These are phyloP conservation scores for Pythium utonaiense DNA, from an alignment of 352 stramenopile species.

Conservation along the genomic window DNA sequence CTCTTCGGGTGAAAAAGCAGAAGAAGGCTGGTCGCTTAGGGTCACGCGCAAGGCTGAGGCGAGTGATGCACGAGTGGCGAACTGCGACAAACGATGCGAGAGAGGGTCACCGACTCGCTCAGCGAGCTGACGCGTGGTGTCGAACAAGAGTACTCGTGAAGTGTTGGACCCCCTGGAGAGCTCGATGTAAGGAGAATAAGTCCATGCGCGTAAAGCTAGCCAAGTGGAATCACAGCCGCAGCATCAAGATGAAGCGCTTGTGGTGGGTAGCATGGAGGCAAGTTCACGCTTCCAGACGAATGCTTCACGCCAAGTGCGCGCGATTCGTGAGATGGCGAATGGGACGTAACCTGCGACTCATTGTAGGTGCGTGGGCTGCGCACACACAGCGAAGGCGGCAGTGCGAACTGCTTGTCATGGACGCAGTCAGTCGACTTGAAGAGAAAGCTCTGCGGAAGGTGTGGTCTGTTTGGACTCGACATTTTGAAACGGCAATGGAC, in stretches of 20 bases:
- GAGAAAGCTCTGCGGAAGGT: background rate
- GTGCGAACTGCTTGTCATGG: background rate
- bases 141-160: background rate
- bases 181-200: background rate
- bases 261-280: conserved; percentile 8
- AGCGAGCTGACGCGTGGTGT: background rate
- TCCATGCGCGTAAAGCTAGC: background rate
- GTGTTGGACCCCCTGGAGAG: background rate
- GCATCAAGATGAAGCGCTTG: background rate
- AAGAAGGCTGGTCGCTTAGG: background rate
- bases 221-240: background rate
- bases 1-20: background rate
- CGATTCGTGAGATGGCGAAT: conserved; percentile 1
- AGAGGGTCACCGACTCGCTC: background rate
- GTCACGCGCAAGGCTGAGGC: background rate
- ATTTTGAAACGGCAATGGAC: background rate
- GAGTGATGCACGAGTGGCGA: background rate
- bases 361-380: background rate
- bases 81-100: background rate
- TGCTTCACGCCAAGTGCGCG: background rate
- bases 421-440: background rate
- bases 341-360: background rate
- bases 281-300: background rate
- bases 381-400: background rate
- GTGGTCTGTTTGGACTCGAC: background rate